A percentile compares a stretch with the other conserved stretches of the same genome.
Conservation (phyloP, 1,284 basidiomycete genomes). For the Sanguinoderma infundibulare region DNA sequence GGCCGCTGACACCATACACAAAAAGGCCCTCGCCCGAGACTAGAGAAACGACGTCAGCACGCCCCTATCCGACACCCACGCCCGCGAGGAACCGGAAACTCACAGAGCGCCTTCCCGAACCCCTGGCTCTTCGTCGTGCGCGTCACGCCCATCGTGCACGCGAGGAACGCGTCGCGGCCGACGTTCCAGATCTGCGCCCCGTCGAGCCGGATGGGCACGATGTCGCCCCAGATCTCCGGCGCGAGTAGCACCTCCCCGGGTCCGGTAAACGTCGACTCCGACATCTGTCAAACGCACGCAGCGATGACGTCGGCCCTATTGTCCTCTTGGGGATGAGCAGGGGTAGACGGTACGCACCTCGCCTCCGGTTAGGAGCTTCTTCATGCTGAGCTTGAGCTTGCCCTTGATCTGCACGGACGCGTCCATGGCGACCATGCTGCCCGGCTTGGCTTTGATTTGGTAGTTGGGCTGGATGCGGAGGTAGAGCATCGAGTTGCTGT, state of each 20-base stretch:
- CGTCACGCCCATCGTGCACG: conserved; percentile 31
- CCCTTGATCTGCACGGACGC: conserved; percentile 36
- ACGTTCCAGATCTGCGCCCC: conserved; percentile 34
- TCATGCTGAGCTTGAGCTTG: conserved; percentile 37
- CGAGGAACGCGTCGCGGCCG: conserved; percentile 39
- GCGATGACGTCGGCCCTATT: background rate
- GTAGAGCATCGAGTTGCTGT: conserved; percentile 39
- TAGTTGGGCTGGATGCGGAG: conserved; percentile 34
- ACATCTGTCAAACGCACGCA: conserved; percentile 22
- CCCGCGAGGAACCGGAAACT: conserved; percentile 6
- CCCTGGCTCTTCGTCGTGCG: conserved; percentile 34
- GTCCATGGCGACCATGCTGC: conserved; percentile 41
- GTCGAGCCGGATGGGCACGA: conserved; percentile 37
- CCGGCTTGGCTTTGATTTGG: conserved; percentile 37
- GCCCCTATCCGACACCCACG: background rate
- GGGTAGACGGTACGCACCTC: conserved; percentile 30
- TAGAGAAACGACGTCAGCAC: conserved; percentile 11
- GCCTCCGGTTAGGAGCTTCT: conserved; percentile 35
- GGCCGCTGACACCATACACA: conserved; percentile 31
- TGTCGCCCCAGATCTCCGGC: conserved; percentile 40
- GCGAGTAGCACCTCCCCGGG: conserved; percentile 39
- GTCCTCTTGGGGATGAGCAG: too few species aligned
- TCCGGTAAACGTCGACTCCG: conserved; percentile 35
- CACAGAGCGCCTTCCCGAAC: conserved; percentile 37
- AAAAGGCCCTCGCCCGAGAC: conserved; percentile 41